These are phyloP conservation scores for Oidiodendron maius DNA, from an alignment of 495 filamentous ascomycete species.

Conservation along the genomic window DNA sequence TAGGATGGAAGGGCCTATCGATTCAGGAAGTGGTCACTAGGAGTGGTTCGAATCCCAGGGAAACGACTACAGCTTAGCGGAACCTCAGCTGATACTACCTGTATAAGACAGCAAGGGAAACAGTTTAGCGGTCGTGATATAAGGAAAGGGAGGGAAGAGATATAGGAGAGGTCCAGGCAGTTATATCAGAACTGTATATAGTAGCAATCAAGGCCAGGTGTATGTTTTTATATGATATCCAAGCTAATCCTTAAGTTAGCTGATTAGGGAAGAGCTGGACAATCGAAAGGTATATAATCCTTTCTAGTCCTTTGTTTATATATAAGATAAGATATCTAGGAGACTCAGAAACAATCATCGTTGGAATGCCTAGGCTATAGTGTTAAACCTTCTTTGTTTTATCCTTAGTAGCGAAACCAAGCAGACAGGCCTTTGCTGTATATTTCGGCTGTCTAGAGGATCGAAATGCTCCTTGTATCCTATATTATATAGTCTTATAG, in stretches of 20 bases:
- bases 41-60: slow-evolving; percentile 1
- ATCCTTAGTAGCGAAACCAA: slow-evolving; percentile 9
- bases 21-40: slow-evolving; percentile 1
- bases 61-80: background rate
- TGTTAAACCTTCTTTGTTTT: slow-evolving; percentile 14
- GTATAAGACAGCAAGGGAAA: background rate
- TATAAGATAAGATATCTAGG: slow-evolving; percentile 13
- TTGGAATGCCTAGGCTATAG: slow-evolving; percentile 11
- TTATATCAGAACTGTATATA: background rate
- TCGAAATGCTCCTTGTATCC: slow-evolving; percentile 10
- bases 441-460: slow-evolving; percentile 15
- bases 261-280: background rate
- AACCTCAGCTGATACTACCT: no score
- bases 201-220: background rate
- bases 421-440: no score
- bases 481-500: no score
- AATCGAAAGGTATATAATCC: slow-evolving; percentile 2
- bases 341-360: slow-evolving; percentile 12
- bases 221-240: background rate
- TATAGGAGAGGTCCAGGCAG: background rate
- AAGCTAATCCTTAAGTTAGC: background rate
- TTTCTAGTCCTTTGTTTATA: slow-evolving; percentile 9
- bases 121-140: background rate
- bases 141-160: background rate
- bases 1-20: background rate